These are phyloP conservation scores for Leishmania arabica DNA, from an alignment of 208 protist genomes.

Conservation along the genomic window DNA sequence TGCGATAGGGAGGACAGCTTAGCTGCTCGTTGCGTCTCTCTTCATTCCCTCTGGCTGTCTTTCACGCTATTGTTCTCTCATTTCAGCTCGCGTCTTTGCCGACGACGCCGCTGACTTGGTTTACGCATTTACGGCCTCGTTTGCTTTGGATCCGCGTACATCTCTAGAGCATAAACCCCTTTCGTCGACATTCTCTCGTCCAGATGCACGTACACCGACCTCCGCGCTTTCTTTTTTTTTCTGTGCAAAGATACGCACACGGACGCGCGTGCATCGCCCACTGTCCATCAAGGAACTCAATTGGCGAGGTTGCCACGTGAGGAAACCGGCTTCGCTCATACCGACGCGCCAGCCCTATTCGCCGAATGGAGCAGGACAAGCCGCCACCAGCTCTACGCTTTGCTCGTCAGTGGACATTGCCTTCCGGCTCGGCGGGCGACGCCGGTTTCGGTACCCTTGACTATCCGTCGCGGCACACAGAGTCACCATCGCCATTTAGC, in stretches of 20 bases:
- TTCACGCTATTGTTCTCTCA: background rate
- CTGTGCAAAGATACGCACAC: background rate
- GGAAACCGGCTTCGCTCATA: no score
- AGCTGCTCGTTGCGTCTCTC: background rate
- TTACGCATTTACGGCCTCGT: background rate
- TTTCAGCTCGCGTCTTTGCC: background rate
- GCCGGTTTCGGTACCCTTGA: background rate
- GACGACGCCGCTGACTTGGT: background rate
- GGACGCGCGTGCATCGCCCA: background rate
- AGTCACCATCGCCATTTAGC: conserved; percentile 1
- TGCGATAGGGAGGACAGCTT: background rate
- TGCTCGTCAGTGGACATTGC: conserved; percentile 31
- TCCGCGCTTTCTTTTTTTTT: background rate
- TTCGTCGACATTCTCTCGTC: background rate
- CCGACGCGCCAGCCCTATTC: background rate
- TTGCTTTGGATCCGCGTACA: background rate
- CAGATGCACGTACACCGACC: background rate
- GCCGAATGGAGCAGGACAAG: conserved; percentile 9
- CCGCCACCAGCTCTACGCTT: conserved; percentile 17
- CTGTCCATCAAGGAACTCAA: background rate
- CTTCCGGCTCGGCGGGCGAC: background rate
- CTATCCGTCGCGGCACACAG: conserved; percentile 9
- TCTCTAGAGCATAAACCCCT: background rate
- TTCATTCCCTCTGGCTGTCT: background rate
- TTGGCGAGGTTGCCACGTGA: background rate